A percentile compares a stretch with the other conserved stretches of the same genome.
phyloP scores from a whole-genome alignment of 805 yeast genomes.

The Cyberlindnera xishuangbannaensis region DNA sequence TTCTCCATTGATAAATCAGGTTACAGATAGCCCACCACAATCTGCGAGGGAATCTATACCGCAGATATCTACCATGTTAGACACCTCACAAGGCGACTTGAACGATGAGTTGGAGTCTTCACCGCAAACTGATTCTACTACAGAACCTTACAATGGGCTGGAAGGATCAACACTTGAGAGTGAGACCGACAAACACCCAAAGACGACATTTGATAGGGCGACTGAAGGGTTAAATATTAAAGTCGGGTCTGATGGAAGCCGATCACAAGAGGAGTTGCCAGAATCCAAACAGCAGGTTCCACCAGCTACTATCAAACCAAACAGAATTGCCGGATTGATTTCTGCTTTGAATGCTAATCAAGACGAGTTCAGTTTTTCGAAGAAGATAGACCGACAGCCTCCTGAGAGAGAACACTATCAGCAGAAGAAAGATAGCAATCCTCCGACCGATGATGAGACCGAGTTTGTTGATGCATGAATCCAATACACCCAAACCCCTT shows the following conservation, averaged over 20 bases:
- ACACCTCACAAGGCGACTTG: too few relatives aligned
- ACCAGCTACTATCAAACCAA: too few relatives aligned
- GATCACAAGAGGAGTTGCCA: conserved; percentile 2
- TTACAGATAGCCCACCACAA: conserved; percentile 5
- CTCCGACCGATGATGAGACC: conserved; percentile 10
- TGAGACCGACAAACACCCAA: conserved; percentile 9
- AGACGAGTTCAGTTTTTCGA: too few relatives aligned
- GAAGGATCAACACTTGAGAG: conserved; percentile 10
- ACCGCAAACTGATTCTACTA: conserved; percentile 1
- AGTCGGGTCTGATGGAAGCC: too few relatives aligned
- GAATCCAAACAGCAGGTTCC: not conserved
- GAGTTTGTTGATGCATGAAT: conserved; percentile 17
- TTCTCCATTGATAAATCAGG: conserved; percentile 16
- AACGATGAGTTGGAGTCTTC: not conserved
- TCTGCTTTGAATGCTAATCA: too few relatives aligned
- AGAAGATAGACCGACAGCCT: too few relatives aligned
- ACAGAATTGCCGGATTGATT: too few relatives aligned
- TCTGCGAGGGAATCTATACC: not conserved
- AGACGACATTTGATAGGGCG: too few relatives aligned
- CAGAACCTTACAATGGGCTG: not conserved
- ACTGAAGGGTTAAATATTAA: too few relatives aligned
- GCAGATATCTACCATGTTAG: too few relatives aligned
- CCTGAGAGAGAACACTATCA: not conserved
- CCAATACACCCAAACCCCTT: too few relatives aligned
- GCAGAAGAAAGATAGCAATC: not conserved